Conservation (phyloP, 139 green algal genomes). For the Chlamydomonas urium region DNA sequence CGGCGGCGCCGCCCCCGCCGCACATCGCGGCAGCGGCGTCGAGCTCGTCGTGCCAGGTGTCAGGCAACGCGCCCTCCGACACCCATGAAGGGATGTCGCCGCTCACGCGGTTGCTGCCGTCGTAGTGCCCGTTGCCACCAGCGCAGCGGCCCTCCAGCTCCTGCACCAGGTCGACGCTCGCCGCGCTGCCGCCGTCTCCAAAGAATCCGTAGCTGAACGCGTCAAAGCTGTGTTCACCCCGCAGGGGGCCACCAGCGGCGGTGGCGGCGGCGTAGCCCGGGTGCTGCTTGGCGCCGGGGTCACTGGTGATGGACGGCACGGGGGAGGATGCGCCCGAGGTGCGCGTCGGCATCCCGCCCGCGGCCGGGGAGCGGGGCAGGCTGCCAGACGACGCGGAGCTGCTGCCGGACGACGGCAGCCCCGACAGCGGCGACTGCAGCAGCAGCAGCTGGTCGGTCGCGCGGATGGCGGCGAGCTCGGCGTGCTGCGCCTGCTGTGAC, state of each 20-base stretch:
- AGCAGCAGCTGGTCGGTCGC: not conserved
- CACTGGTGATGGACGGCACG: not conserved
- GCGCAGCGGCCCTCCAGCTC: not conserved
- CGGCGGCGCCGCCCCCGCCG: too few species aligned
- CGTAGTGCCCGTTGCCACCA: not conserved
- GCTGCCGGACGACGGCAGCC: not conserved
- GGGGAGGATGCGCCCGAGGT: not conserved
- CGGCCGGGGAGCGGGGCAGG: too few species aligned
- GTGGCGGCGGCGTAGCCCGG: not conserved
- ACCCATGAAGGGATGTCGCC: not conserved
- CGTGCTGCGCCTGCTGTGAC: not conserved
- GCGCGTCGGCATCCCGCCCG: too few species aligned
- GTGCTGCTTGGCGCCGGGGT: not conserved
- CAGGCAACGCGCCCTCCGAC: too few species aligned
- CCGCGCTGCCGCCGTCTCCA: slow-evolving; percentile 1
- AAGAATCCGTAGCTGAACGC: slow-evolving; percentile 51
- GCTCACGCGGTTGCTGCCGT: not conserved
- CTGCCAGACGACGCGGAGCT: too few species aligned
- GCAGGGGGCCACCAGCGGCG: not conserved
- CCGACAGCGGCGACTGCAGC: not conserved
- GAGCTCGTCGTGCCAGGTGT: not conserved
- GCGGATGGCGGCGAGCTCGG: not conserved
- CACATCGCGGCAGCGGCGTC: too few species aligned
- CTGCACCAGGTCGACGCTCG: too few species aligned
- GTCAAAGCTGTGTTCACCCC: slow-evolving; percentile 15